Evolutionary conservation across 441 rosid species (phyloP).

Genomic region (Adansonia madagascariensis): DNA sequence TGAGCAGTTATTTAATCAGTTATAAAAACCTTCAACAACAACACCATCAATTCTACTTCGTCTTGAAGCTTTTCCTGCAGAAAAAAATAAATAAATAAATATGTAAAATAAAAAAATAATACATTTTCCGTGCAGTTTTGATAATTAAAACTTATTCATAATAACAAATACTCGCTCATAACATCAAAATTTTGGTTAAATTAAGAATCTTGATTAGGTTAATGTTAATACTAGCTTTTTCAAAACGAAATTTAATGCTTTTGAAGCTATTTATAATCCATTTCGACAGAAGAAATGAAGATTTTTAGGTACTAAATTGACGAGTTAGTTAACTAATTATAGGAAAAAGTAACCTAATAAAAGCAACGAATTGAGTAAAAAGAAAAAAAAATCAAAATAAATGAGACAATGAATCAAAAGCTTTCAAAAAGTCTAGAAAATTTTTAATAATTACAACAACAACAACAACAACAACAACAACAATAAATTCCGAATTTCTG

Average conservation of each 20-base stretch:
- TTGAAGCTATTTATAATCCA: not conserved
- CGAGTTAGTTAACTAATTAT: not conserved
- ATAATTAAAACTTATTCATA: not conserved
- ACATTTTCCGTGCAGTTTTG: not conserved
- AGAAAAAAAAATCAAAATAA: not conserved
- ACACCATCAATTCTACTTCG: slow-evolving; percentile 11
- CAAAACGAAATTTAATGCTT: not conserved
- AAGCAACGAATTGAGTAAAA: not conserved
- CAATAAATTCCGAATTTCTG: not conserved
- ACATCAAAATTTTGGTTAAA: not conserved
- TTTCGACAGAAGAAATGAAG: not conserved
- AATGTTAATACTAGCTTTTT: not conserved
- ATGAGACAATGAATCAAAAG: not conserved
- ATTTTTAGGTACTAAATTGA: not conserved
- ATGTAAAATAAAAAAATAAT: not conserved
- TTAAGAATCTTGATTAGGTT: not conserved
- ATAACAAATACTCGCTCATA: not conserved
- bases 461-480: not conserved
- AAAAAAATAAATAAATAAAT: not conserved
- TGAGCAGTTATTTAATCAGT: slow-evolving; percentile 6
- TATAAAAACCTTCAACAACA: not conserved
- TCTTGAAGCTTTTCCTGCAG: slow-evolving; percentile 1
- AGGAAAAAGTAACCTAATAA: not conserved
- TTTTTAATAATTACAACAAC: not conserved
- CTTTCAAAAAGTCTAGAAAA: not conserved